A percentile compares a stretch with the other conserved stretches of the same genome.
Conservation (phyloP, 495 filamentous ascomycete genomes). For the Aspergillus baeticus region DNA sequence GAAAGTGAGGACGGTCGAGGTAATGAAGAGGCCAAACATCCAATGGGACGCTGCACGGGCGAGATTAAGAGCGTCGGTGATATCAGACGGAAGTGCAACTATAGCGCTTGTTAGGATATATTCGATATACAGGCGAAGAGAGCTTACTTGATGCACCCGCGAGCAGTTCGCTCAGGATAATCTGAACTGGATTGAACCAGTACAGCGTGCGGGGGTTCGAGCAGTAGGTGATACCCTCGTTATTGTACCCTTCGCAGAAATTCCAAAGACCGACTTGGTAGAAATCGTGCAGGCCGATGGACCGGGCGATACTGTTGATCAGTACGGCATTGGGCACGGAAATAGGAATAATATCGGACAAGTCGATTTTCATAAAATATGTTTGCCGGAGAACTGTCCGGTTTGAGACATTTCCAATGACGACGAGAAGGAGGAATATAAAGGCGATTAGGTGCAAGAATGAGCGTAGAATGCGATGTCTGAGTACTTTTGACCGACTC, state of each 20-base stretch:
- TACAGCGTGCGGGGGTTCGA: constrained; percentile 67
- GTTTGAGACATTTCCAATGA: constrained; percentile 67
- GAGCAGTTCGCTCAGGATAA: constrained; percentile 73
- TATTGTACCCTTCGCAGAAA: constrained; percentile 81
- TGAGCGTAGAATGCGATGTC: constrained; percentile 54
- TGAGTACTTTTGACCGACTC: constrained; percentile 31
- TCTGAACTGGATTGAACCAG: constrained; percentile 86
- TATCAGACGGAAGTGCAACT: constrained; percentile 75
- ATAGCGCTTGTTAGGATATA: background rate
- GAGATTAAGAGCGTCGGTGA: constrained; percentile 69
- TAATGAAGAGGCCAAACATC: constrained; percentile 89
- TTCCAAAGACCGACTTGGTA: constrained; percentile 91
- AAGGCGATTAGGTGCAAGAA: constrained; percentile 70
- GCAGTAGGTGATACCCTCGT: constrained; percentile 71
- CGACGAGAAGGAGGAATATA: constrained; percentile 75
- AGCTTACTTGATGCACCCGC: constrained; percentile 71
- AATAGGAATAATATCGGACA: constrained; percentile 78
- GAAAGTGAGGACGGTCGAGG: constrained; percentile 63
- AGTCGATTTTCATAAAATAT: constrained; percentile 81
- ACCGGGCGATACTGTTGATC: constrained; percentile 86
- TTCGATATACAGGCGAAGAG: background rate
- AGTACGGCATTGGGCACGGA: constrained; percentile 71
- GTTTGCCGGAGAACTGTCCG: constrained; percentile 60
- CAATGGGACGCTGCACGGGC: constrained; percentile 76
- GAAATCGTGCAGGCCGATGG: constrained; percentile 87